phyloP scores from a whole-genome alignment of 1,284 basidiomycete species.

The Ustilago trichophora region DNA sequence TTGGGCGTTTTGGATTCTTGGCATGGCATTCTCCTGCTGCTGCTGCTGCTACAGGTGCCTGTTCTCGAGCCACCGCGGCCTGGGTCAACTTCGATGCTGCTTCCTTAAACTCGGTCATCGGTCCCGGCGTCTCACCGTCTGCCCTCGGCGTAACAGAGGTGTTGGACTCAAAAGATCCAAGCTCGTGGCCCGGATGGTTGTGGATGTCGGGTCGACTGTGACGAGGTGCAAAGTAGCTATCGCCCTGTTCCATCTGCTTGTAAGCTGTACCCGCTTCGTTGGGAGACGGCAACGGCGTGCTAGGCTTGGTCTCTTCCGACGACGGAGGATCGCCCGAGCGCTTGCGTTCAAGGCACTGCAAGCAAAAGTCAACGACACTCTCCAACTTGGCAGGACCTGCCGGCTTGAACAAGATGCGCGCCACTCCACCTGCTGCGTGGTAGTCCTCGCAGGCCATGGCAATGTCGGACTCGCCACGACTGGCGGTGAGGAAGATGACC shows the following conservation, averaged over 20 bases:
- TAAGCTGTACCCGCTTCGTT: conserved; percentile 14
- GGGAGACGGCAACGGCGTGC: conserved; percentile 50
- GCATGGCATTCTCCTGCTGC: neutral
- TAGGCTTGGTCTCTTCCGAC: conserved; percentile 47
- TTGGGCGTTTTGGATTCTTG: conserved; percentile 10
- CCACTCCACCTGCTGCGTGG: conserved; percentile 84
- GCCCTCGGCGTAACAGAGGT: conserved; percentile 26
- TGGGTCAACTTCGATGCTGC: neutral
- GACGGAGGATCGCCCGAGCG: conserved; percentile 41
- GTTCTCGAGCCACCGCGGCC: neutral
- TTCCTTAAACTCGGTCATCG: neutral
- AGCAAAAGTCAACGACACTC: conserved; percentile 75
- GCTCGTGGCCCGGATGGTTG: conserved; percentile 16
- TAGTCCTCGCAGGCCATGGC: conserved; percentile 75
- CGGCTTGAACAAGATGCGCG: conserved; percentile 86
- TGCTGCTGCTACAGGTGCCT: neutral
- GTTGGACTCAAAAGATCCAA: conserved; percentile 42
- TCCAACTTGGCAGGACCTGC: conserved; percentile 82
- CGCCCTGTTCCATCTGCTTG: conserved; percentile 32
- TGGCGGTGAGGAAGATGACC: conserved; percentile 78
- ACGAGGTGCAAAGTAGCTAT: conserved; percentile 50
- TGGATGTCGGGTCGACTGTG: conserved; percentile 36
- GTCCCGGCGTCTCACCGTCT: conserved; percentile 6
- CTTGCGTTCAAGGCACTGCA: conserved; percentile 71
- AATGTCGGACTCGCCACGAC: conserved; percentile 74